Conservation (phyloP, 2,329 filamentous ascomycete species). For the Talaromyces sp. region DNA sequence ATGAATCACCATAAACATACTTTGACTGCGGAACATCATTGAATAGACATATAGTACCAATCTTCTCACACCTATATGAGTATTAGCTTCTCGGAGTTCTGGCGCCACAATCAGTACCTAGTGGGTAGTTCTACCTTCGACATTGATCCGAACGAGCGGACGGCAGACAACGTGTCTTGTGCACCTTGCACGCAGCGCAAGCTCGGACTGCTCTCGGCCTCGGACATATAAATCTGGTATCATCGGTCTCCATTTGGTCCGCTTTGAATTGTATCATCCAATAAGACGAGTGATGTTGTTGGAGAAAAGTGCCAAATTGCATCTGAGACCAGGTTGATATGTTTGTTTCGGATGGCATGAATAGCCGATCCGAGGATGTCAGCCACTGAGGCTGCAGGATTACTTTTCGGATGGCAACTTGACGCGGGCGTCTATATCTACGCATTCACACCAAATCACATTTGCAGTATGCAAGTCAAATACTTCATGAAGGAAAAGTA, state of each 20-base stretch:
- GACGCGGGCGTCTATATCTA: constrained; percentile 3
- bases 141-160: constrained; percentile 8
- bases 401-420: constrained; percentile 9
- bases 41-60: constrained; percentile 9
- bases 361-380: background rate
- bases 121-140: constrained; percentile 8
- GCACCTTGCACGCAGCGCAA: constrained; percentile 12
- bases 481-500: no score
- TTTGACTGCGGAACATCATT: background rate
- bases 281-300: background rate
- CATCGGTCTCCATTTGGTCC: background rate
- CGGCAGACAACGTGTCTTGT: constrained; percentile 17
- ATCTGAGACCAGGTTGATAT: background rate
- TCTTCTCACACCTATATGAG: constrained; percentile 8
- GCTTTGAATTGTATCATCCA: background rate
- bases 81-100: background rate
- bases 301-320: background rate
- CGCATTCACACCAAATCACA: background rate
- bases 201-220: constrained; percentile 13
- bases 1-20: background rate
- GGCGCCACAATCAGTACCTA: background rate
- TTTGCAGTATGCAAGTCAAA: background rate
- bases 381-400: background rate
- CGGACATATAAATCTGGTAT: constrained; percentile 11
- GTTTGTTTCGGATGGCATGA: constrained; percentile 7